Evolutionary conservation across 495 filamentous ascomycete genomes (phyloP).

Genomic region (Friedmanniomyces endolithicus): DNA sequence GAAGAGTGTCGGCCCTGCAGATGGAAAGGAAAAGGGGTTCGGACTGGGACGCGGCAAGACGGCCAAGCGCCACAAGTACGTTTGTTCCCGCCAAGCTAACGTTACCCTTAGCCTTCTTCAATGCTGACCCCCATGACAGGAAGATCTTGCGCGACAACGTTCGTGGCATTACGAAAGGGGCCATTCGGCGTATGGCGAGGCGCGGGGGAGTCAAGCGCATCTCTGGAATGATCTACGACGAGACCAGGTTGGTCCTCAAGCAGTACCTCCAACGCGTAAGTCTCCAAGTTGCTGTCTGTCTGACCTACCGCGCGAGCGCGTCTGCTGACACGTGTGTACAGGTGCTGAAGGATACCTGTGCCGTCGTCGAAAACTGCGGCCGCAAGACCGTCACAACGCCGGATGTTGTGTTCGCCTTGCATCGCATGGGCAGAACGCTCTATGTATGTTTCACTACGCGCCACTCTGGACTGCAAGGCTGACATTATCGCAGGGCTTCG

Average conservation of each 20-base stretch:
- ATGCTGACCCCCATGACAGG: constrained; percentile 42
- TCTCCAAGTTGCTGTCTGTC: constrained; percentile 37
- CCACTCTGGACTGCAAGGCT: background rate
- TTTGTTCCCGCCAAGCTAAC: background rate
- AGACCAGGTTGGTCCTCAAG: constrained; percentile 45
- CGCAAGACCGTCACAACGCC: constrained; percentile 94
- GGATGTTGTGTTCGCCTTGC: constrained; percentile 90
- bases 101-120: background rate
- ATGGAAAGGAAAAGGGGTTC: too few species aligned
- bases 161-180: constrained; percentile 68
- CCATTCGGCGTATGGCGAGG: constrained; percentile 48
- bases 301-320: background rate
- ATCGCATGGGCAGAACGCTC: constrained; percentile 64
- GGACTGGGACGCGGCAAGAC: constrained; percentile 3
- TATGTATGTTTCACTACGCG: constrained; percentile 7
- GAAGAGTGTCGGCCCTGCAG: too few species aligned
- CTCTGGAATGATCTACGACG: constrained; percentile 62
- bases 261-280: constrained; percentile 42
- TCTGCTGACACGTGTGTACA: background rate
- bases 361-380: constrained; percentile 66
- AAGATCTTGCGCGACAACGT: constrained; percentile 99
- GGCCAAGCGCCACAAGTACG: constrained; percentile 10
- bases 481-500: constrained; percentile 1
- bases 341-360: constrained; percentile 46
- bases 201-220: constrained; percentile 94